Conservation (phyloP, 208 protist species). For the Tritrichomonas musculus region DNA sequence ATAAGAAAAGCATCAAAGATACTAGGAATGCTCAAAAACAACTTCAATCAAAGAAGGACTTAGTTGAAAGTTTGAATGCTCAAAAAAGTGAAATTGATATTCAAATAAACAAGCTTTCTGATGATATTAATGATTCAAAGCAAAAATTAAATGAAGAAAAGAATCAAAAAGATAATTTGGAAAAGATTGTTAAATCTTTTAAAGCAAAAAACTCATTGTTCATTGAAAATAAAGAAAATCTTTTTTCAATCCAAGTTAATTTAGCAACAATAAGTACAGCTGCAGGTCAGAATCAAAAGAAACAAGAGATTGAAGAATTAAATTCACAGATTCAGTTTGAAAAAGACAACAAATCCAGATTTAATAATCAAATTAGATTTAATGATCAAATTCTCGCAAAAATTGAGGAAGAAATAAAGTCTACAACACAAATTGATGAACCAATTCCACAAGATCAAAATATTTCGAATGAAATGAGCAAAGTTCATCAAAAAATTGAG, state of each 20-base stretch:
- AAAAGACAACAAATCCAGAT: background rate
- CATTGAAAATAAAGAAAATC: background rate
- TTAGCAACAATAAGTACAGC: background rate
- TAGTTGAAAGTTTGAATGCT: no score
- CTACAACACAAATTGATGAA: background rate
- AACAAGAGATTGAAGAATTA: background rate
- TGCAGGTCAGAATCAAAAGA: background rate
- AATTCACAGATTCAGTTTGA: background rate
- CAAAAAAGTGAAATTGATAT: no score
- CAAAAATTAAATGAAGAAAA: no score
- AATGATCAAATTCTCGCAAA: background rate
- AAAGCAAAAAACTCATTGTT: background rate
- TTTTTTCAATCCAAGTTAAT: background rate
- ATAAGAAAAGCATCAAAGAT: no score
- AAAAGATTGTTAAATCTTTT: background rate
- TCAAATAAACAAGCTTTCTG: no score
- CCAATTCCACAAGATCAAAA: background rate
- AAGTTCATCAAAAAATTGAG: background rate
- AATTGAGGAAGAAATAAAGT: background rate
- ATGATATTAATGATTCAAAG: no score
- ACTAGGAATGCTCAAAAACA: no score
- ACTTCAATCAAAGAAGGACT: no score
- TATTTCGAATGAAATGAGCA: background rate
- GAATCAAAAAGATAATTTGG: no score
- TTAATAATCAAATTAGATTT: background rate